These are phyloP conservation scores for Thielaviopsis punctulata DNA, from an alignment of 2,329 filamentous ascomycete species.

Conservation along the genomic window DNA sequence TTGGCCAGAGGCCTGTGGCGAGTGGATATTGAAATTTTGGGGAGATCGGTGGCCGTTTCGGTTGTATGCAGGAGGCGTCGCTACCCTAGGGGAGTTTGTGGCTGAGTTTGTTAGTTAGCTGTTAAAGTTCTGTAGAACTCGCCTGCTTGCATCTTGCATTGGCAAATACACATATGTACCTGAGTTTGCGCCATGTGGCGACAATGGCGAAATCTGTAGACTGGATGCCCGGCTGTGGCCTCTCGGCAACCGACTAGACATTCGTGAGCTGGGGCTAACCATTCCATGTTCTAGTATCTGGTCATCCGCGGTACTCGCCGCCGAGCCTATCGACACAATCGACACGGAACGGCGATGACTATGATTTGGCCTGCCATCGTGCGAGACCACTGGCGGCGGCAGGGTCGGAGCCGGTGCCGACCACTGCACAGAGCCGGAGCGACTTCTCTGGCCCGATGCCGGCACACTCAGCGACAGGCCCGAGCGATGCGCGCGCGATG, in stretches of 20 bases:
- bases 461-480: slow-evolving; percentile 47
- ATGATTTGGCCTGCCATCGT: slow-evolving; percentile 16
- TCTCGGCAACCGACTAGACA: slow-evolving; percentile 16
- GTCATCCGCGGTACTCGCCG: slow-evolving; percentile 31
- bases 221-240: slow-evolving; percentile 67
- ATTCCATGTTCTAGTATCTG: slow-evolving; percentile 15
- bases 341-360: slow-evolving; percentile 59
- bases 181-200: slow-evolving; percentile 23
- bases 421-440: slow-evolving; percentile 32
- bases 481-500: slow-evolving; percentile 42
- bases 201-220: slow-evolving; percentile 48
- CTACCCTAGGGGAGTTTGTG: slow-evolving; percentile 26
- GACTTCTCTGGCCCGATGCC: slow-evolving; percentile 25
- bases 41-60: slow-evolving; percentile 17
- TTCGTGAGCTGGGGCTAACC: slow-evolving; percentile 5
- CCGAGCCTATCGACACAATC: slow-evolving; percentile 58
- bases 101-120: slow-evolving; percentile 17
- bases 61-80: slow-evolving; percentile 35
- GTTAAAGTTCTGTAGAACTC: neutral
- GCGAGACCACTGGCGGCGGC: slow-evolving; percentile 13
- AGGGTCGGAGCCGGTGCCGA: slow-evolving; percentile 18
- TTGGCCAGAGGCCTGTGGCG: slow-evolving; percentile 22
- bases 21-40: slow-evolving; percentile 15
- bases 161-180: slow-evolving; percentile 19
- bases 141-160: neutral